Evolutionary conservation across 2,329 filamentous ascomycete species (phyloP).

Genomic region (Sporothrix phasma): DNA sequence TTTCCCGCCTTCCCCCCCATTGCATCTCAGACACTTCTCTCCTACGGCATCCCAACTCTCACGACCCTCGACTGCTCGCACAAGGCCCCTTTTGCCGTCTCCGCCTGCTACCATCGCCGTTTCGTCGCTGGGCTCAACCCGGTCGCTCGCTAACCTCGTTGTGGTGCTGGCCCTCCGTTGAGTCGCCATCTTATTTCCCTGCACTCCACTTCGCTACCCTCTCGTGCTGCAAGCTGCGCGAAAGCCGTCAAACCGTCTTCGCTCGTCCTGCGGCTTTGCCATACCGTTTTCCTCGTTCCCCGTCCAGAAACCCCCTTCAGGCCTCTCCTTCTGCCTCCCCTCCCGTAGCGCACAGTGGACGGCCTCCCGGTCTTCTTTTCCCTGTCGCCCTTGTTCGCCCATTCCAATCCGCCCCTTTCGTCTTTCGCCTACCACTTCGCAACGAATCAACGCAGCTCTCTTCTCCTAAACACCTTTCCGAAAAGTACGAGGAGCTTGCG

Average conservation of each 20-base stretch:
- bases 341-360: conserved; percentile 10
- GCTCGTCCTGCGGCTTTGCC: conserved; percentile 11
- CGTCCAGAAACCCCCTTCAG: not conserved
- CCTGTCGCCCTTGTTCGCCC: not conserved
- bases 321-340: conserved; percentile 2
- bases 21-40: not conserved
- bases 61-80: not conserved
- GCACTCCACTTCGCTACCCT: conserved; percentile 11
- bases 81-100: not conserved
- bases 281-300: conserved; percentile 8
- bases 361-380: conserved; percentile 8
- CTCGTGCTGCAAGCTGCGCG: conserved; percentile 2
- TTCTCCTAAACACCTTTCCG: not conserved
- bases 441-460: conserved; percentile 5
- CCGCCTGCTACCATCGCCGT: conserved; percentile 2
- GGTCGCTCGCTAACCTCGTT: not conserved
- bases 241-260: conserved; percentile 2
- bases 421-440: not conserved
- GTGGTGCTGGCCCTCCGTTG: not conserved
- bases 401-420: not conserved
- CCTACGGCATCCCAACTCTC: not conserved
- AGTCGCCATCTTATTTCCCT: conserved; percentile 10
- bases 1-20: not conserved
- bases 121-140: not conserved
- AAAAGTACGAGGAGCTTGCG: not conserved